Base-by-base conservation (phyloP, 2,329 filamentous ascomycete genomes). In the Ophiocordyceps sinensis region DNA sequence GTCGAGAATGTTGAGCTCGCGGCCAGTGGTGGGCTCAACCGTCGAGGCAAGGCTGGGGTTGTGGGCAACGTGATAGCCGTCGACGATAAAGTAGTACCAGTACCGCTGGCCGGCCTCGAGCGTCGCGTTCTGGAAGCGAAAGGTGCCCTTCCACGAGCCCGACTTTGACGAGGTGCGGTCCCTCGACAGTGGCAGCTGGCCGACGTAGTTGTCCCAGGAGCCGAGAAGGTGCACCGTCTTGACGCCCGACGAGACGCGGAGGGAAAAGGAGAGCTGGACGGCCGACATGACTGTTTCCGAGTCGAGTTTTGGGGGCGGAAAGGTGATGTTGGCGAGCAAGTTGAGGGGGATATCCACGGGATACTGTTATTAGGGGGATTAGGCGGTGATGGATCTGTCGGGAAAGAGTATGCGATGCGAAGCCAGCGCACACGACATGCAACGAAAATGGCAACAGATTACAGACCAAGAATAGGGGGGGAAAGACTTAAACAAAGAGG, bases 81-180 rank as follows among this genome's bases (percentile, higher is more conserved):
- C 91, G 64, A 96, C 91, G 79, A 96, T 95, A 75, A 95, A 98
- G 79, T 98, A 98, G 80, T 96, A 98, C 91, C 91, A 98, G 79
- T 96, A 96, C 61, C 89, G 82, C 62, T 85, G 79, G 61, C 89
- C 87, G 54, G 85, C 73, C 71, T 89, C 80, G 55, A 96, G 76
- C 45, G 85, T 89, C 47, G 77, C 68, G 60, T 82, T 82, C 67
- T 91, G 84, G 70, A 98, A 95, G 68, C 86, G 82, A 73, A 98
- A 95, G 57, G 86, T 93, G 58, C 89, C 91, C 63, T 88, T 85
- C 87, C 89, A 96, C 53, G 83, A 83, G 59, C 87, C 87, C 43
- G 82, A 78, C 73, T 94, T 94, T 66, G 81, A 80, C 38, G 82
- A 75, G 58, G 71, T 67, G 69, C 77, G 79, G 64, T 94, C 86